Evolutionary conservation across 2,329 filamentous ascomycete genomes (phyloP).

Genomic region (Eutypa lata): DNA sequence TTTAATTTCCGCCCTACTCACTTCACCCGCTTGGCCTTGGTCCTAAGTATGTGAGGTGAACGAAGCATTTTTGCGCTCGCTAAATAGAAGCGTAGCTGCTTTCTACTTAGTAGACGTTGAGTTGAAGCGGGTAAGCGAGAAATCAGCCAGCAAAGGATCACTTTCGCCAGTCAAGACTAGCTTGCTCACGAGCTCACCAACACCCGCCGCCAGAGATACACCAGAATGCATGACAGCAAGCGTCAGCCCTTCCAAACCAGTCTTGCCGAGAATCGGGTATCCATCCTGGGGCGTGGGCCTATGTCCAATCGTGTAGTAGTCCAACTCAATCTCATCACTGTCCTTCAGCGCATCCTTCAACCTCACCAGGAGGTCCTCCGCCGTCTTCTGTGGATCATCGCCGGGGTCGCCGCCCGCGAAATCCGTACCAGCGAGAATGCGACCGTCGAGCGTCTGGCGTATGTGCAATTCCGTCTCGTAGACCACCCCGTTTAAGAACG

Average conservation of each 20-base stretch:
- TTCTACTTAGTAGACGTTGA: neutral
- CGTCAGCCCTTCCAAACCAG: slow-evolving; percentile 22
- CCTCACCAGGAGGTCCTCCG: slow-evolving; percentile 19
- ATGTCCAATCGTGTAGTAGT: slow-evolving; percentile 26
- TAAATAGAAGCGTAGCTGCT: too few relatives aligned
- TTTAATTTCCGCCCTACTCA: too few relatives aligned
- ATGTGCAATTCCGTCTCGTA: slow-evolving; percentile 23
- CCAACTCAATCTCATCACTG: slow-evolving; percentile 20
- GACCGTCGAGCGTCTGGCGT: slow-evolving; percentile 27
- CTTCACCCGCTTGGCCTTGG: too few relatives aligned
- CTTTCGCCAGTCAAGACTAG: slow-evolving; percentile 13
- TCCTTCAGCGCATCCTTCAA: slow-evolving; percentile 16
- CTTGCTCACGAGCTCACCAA: slow-evolving; percentile 19
- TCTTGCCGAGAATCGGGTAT: slow-evolving; percentile 24
- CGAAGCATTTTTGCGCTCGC: too few relatives aligned
- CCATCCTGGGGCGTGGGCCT: slow-evolving; percentile 26
- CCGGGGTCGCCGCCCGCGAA: slow-evolving; percentile 20
- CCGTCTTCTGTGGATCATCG: slow-evolving; percentile 18
- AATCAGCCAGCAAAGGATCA: slow-evolving; percentile 14
- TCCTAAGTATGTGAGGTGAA: too few relatives aligned
- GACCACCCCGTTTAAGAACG: slow-evolving; percentile 18
- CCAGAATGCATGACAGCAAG: slow-evolving; percentile 31
- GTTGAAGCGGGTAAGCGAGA: slow-evolving; percentile 12
- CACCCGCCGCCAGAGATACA: slow-evolving; percentile 23
- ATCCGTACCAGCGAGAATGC: slow-evolving; percentile 20